Conservation (phyloP, 1,284 basidiomycete species). For the Baeospora myosura region DNA sequence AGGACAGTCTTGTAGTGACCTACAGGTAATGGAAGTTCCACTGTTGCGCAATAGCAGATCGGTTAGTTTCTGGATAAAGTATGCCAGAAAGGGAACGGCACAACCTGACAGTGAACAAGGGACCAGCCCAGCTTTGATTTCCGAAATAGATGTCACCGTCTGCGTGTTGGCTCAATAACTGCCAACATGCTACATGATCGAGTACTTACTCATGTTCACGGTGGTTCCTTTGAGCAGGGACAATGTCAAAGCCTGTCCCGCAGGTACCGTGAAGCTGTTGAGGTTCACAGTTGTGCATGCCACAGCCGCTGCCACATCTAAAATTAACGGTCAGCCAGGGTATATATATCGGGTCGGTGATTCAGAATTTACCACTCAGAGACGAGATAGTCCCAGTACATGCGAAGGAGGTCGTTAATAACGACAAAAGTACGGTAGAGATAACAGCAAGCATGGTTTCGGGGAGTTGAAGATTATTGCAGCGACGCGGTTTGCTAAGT, state of each 20-base stretch:
- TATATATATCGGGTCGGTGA: neutral
- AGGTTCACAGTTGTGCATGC: conserved; percentile 41
- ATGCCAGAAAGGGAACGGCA: neutral
- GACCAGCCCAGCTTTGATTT: conserved; percentile 35
- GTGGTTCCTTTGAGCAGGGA: conserved; percentile 31
- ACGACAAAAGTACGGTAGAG: neutral
- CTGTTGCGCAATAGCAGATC: conserved; percentile 17
- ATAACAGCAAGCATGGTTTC: neutral
- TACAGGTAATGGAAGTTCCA: conserved; percentile 33
- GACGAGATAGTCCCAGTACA: conserved; percentile 38
- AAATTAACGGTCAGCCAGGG: neutral
- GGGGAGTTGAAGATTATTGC: neutral
- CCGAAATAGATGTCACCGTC: conserved; percentile 42
- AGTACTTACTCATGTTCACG: conserved; percentile 37
- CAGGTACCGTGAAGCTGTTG: conserved; percentile 41
- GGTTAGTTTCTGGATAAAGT: neutral
- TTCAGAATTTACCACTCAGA: conserved; percentile 18
- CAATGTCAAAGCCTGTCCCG: conserved; percentile 33
- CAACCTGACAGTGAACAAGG: conserved; percentile 33
- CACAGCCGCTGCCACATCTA: conserved; percentile 35
- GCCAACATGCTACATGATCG: no score
- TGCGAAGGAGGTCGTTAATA: neutral
- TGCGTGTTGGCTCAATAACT: conserved; percentile 13
- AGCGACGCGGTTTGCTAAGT: neutral
- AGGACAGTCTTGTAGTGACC: conserved; percentile 9